Base-by-base conservation (phyloP, 2,329 filamentous ascomycete species). In the Aspergillus ochraceoroseus region DNA sequence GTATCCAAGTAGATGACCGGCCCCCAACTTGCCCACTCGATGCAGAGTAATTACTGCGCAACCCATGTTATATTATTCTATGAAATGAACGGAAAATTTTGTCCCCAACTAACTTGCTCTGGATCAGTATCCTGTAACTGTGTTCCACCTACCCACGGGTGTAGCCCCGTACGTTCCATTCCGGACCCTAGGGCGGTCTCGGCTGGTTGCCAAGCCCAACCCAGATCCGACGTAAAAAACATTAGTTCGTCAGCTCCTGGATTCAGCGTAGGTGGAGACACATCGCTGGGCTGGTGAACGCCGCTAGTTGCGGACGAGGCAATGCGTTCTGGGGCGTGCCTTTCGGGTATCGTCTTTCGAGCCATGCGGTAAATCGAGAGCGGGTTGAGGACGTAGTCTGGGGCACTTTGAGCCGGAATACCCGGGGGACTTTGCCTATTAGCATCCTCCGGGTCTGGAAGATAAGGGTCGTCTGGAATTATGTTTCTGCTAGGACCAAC, bases 1-100 rank as follows among this genome's bases (percentile, higher is more conserved):
- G 56, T 17, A 56, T 58, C 18, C 55, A 58, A 36, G 54, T 58
- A 2, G 51, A 57, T 33, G 42, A 58, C 13, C 48, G 49, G 12
- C 45, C 54, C 4, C 56, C 55, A 9, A 38, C 48, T n/a, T 56
- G 48, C 18, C 54, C 54, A 3, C 36, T 57, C 34, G 54, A 57
- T 44, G 54, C 54, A 7, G 54, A 57, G 33, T 57, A 20, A 47
- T 2, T 9, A 19, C 4, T 5, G 25, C n/a, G 11, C 18, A 13
- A 13, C 2, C 19, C 6, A 14, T 14, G 2, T 11, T 38, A 11
- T 9, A 17, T 14, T 11, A 11, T 31, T 2, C 35, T 32, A 42
- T 17, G 33, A 32, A 7, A 15, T 7, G 20, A 42, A 37, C 20
- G 40, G 32, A 29, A 42, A 42, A 22, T 42, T 32, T 31, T 41